Percentiles rank a stretch among this genome's conserved stretches.
phyloP scores from a whole-genome alignment of 805 yeast species.

The Teunomyces lycoperdinae region DNA sequence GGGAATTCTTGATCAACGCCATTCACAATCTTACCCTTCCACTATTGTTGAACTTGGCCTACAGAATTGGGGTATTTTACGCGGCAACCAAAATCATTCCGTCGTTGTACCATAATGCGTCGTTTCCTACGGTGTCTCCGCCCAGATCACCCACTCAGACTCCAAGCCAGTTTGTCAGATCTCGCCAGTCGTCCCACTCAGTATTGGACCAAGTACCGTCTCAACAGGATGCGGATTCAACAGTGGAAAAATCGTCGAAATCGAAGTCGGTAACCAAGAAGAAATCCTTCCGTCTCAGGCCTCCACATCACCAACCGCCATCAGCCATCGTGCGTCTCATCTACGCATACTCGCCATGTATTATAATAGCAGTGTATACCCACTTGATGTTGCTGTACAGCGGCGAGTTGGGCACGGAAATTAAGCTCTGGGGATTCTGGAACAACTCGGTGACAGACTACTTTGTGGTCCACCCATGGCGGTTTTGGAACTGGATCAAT shows the following conservation, averaged over 20 bases:
- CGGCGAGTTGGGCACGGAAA: constrained; percentile 65
- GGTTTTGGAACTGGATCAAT: constrained; percentile 96
- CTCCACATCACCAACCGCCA: constrained; percentile 20
- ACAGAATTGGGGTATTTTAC: constrained; percentile 80
- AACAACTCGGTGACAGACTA: constrained; percentile 10
- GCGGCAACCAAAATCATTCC: constrained; percentile 96
- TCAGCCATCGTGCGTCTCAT: constrained; percentile 52
- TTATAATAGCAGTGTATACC: constrained; percentile 91
- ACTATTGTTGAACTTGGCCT: constrained; percentile 75
- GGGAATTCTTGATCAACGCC: constrained; percentile 53
- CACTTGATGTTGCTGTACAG: constrained; percentile 89
- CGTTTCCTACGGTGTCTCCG: constrained; percentile 32
- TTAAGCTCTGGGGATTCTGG: constrained; percentile 60
- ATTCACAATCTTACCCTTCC: constrained; percentile 72
- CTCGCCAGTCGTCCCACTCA: constrained; percentile 28
- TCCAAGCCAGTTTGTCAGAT: constrained; percentile 14
- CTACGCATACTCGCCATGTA: constrained; percentile 90
- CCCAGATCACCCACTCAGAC: constrained; percentile 39
- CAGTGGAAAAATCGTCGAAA: background rate
- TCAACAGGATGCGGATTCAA: background rate
- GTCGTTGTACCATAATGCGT: constrained; percentile 48
- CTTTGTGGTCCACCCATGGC: constrained; percentile 68
- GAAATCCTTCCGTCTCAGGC: constrained; percentile 14
- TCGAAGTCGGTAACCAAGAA: constrained; percentile 1
- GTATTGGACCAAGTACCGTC: background rate